Evolutionary conservation across 306 rosid species (phyloP).

Genomic region (Trifolium subterraneum): DNA sequence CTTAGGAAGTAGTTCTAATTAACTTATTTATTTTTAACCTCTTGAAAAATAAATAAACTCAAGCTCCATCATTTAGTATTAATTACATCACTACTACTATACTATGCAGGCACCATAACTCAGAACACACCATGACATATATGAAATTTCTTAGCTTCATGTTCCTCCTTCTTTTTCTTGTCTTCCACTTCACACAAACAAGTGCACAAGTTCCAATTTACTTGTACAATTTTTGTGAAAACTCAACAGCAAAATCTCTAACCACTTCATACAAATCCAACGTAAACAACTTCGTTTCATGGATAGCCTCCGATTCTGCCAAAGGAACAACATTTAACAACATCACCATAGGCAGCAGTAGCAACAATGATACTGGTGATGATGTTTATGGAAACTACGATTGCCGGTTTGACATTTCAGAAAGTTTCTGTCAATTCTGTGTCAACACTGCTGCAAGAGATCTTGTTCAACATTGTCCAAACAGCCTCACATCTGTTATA

Average conservation of each 20-base stretch:
- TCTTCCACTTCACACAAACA: neutral
- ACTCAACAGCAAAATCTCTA: neutral
- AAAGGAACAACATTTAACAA: constrained; percentile 12
- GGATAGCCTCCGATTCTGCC: neutral
- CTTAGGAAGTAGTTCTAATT: no score
- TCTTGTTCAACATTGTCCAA: constrained; percentile 22
- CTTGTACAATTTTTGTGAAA: neutral
- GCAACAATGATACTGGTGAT: neutral
- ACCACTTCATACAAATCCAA: constrained; percentile 26
- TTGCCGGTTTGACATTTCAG: neutral
- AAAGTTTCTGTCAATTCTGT: constrained; percentile 41
- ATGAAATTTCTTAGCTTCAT: neutral
- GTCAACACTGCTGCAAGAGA: neutral
- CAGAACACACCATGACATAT: neutral
- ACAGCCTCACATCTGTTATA: constrained; percentile 4
- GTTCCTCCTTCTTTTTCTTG: neutral
- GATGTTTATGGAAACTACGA: constrained; percentile 25
- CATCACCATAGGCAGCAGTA: neutral
- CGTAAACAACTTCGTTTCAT: neutral
- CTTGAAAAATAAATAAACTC: no score
- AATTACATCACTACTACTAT: neutral
- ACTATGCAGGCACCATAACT: neutral
- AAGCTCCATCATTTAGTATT: no score
- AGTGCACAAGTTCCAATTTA: constrained; percentile 21
- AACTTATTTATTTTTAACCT: no score